These are phyloP conservation scores for Fusarium brachygibbosum DNA, from an alignment of 2,329 filamentous ascomycete genomes.

Conservation along the genomic window DNA sequence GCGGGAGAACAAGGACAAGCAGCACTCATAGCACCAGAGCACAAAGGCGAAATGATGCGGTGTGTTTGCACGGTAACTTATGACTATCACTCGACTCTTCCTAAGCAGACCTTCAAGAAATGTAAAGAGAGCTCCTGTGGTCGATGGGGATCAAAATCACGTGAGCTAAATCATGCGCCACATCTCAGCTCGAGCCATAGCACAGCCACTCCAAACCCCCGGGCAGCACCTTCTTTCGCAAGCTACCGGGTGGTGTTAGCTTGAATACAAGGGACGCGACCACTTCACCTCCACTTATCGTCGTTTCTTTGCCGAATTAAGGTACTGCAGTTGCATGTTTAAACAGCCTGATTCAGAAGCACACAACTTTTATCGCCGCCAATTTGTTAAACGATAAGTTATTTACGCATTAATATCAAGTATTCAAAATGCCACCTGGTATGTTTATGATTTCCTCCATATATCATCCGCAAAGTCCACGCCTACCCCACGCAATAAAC, in stretches of 20 bases:
- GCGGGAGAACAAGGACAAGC: neutral
- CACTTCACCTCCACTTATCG: constrained; percentile 10
- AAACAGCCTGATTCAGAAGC: constrained; percentile 4
- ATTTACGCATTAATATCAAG: neutral
- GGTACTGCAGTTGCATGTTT: neutral
- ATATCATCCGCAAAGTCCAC: neutral
- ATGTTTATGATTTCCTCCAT: constrained; percentile 2
- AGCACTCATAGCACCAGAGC: neutral
- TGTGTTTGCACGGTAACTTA: neutral
- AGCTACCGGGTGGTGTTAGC: neutral
- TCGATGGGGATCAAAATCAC: neutral
- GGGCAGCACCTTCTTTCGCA: constrained; percentile 15
- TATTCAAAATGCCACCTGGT: constrained; percentile 49
- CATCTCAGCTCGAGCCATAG: constrained; percentile 18
- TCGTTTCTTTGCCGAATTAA: constrained; percentile 23
- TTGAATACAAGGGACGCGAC: neutral
- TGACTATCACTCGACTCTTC: neutral
- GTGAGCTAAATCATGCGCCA: constrained; percentile 5
- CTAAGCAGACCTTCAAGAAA: neutral
- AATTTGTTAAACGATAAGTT: neutral
- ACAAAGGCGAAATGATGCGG: neutral
- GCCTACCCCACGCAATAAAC: constrained; percentile 9
- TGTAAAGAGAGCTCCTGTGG: neutral
- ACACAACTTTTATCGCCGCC: neutral
- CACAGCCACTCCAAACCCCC: constrained; percentile 11